Base-by-base conservation (phyloP, 2,329 filamentous ascomycete species). In the Epicoccum sorghinum region DNA sequence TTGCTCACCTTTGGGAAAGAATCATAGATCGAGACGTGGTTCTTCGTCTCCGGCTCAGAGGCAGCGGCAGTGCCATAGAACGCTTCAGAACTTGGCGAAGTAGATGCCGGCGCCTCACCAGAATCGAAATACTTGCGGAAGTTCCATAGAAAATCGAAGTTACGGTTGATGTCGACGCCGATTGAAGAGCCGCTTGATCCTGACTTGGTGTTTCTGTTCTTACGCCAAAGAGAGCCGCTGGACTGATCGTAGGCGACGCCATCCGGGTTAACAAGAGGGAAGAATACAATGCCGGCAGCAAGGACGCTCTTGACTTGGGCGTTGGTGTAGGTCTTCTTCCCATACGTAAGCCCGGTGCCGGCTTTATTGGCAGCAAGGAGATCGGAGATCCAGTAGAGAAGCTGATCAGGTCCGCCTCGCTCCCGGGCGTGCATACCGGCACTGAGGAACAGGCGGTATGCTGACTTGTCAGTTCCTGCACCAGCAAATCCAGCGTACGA, bases 371-470 rank as follows among this genome's bases (percentile, higher is more conserved):
- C 84, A 41, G 78, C 77, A 3, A 86, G 76, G 4, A 86, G 75
- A 63, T 86, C 84, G 0, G 82, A 74, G 27, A 85, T 74, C 68
- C 84, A 86, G 73, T 84, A 84, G 38, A 86, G 72, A 8, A 86
- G 72, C 54, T 81, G 78, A 64, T 86, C 84, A 0, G 83, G 78
- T 0, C 79, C 81, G n/a, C 83, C 83, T 14, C 84, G 79, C 70
- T 86, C 84, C 18, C 84, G 81, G 7, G 83, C 81, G 61, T 86
- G 84, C 41, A 85, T 79, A 24, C 76, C 82, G 37, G 79, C 79
- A 54, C 80, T 80, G 52, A 86, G 70, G 64, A 82, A 83, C 25
- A 83, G 77, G 32, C 51, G 60, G 61, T 81, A 80, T 4, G 70
- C 69, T 33, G 72, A 69, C 45, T 75, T 75, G 59, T 75, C 73